Evolutionary conservation across 768 basidiomycete species (phyloP), one percentile per base, ranked within the genome.

Genomic region (Collybia nuda): DNA sequence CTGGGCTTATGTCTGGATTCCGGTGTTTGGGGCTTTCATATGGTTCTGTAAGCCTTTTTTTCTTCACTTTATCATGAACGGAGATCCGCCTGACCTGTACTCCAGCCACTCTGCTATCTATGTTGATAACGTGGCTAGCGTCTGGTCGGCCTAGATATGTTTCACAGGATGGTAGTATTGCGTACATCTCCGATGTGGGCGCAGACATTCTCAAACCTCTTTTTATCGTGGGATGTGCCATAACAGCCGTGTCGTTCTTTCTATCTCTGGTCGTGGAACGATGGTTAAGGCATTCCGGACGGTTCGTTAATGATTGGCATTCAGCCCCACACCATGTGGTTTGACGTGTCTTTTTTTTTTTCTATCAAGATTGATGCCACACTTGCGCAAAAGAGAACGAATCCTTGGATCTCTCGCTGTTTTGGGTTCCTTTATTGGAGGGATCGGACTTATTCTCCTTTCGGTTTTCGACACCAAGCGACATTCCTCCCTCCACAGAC

Each of bases 131-230:
- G 23, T 91, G 87, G 86, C 73, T 84, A 19, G 81, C 80, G 7
- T 71, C 75, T n/a, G 86, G 86, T 17, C 70, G 78, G 24, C 85
- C 82, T 7, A 73, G 72, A 59, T 84, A 85, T 56, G 72, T 73
- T 14, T 77, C 84, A 12, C 73, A 78, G 62, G 75, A 82, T 32
- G 77, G 77, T 18, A 64, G 65, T 1, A 80, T 89, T 45, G 80
- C 82, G n/a, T 89, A 86, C 65, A 89, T 91, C 42, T 88, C 86
- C 37, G 88, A 91, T 58, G 67, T 90, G 29, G 88, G 85, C n/a
- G 88, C 90, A 17, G 77, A 77, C 55, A 72, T 76, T 45, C 69
- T 91, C 39, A 90, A 91, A 62, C 89, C 90, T 2, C 74, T 91
- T 32, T 92, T 92, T 59, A 71, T 91, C 44, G 71, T 76, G 14